These are phyloP conservation scores for Pythium chondricola DNA, from an alignment of 352 stramenopile genomes.

Conservation along the genomic window DNA sequence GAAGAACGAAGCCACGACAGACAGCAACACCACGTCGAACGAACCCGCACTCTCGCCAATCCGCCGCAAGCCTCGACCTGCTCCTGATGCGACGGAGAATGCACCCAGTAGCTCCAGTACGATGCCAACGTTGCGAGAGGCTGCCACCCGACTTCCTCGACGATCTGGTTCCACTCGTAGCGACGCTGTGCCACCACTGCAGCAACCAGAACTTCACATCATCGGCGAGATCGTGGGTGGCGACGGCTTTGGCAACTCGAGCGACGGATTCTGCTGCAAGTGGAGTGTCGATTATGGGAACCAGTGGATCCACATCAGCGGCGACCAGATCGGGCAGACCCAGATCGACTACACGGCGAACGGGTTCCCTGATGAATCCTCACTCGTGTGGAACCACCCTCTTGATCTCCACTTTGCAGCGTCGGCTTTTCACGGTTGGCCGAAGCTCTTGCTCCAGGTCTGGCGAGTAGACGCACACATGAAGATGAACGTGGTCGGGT, in stretches of 20 bases:
- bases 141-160: background rate
- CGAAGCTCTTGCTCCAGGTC: constrained; percentile 58
- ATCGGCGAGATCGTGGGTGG: constrained; percentile 59
- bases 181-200: constrained; percentile 23
- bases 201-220: constrained; percentile 65
- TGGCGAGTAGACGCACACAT: constrained; percentile 47
- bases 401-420: constrained; percentile 64
- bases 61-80: constrained; percentile 4
- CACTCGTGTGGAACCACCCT: constrained; percentile 52
- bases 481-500: constrained; percentile 41
- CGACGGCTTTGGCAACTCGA: constrained; percentile 32
- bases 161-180: background rate
- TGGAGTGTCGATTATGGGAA: constrained; percentile 62
- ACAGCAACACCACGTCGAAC: background rate
- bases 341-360: constrained; percentile 46
- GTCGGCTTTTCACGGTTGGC: constrained; percentile 53
- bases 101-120: constrained; percentile 10
- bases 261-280: constrained; percentile 49
- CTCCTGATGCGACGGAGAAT: background rate
- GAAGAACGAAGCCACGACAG: too few relatives aligned
- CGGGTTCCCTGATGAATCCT: constrained; percentile 10
- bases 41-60: constrained; percentile 9
- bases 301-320: constrained; percentile 49
- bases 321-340: constrained; percentile 52
- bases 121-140: constrained; percentile 7